phyloP scores from a whole-genome alignment of 2,329 filamentous ascomycete species.

The Pyricularia sp. region DNA sequence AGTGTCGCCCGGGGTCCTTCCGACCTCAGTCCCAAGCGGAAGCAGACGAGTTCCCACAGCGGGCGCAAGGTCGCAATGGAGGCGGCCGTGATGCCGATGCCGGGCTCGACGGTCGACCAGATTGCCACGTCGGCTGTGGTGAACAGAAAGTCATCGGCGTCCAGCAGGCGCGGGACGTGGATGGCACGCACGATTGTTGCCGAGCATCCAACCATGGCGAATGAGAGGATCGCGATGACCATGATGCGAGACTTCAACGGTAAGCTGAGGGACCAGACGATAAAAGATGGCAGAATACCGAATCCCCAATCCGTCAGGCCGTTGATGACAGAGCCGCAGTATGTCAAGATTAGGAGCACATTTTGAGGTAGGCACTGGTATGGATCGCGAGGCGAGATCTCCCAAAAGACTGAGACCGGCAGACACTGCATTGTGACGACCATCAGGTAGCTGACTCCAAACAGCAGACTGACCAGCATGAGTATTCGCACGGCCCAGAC shows the following conservation, averaged over 20 bases:
- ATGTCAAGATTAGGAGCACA: slow-evolving; percentile 11
- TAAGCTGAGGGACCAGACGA: slow-evolving; percentile 24
- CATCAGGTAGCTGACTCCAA: slow-evolving; percentile 23
- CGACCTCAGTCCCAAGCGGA: background rate
- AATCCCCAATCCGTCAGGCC: slow-evolving; percentile 26
- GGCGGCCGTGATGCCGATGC: slow-evolving; percentile 26
- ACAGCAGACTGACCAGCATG: slow-evolving; percentile 18
- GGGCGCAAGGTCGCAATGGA: slow-evolving; percentile 26
- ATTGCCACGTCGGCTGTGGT: slow-evolving; percentile 28
- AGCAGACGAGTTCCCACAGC: slow-evolving; percentile 11
- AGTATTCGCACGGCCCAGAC: slow-evolving; percentile 18
- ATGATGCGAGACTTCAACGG: slow-evolving; percentile 9
- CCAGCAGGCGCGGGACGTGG: slow-evolving; percentile 23
- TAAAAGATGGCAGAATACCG: slow-evolving; percentile 24
- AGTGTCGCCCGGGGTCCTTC: background rate
- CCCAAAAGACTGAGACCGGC: slow-evolving; percentile 21
- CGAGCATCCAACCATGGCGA: slow-evolving; percentile 20
- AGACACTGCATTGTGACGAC: slow-evolving; percentile 26
- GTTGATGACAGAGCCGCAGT: slow-evolving; percentile 24
- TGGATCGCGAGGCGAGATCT: slow-evolving; percentile 12
- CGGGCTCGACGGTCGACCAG: slow-evolving; percentile 31
- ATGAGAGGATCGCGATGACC: slow-evolving; percentile 14
- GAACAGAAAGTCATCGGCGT: slow-evolving; percentile 28
- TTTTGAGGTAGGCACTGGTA: slow-evolving; percentile 11
- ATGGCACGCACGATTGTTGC: slow-evolving; percentile 30